Base-by-base conservation (phyloP, 2,329 filamentous ascomycete species). In the Fusarium heterosporum region DNA sequence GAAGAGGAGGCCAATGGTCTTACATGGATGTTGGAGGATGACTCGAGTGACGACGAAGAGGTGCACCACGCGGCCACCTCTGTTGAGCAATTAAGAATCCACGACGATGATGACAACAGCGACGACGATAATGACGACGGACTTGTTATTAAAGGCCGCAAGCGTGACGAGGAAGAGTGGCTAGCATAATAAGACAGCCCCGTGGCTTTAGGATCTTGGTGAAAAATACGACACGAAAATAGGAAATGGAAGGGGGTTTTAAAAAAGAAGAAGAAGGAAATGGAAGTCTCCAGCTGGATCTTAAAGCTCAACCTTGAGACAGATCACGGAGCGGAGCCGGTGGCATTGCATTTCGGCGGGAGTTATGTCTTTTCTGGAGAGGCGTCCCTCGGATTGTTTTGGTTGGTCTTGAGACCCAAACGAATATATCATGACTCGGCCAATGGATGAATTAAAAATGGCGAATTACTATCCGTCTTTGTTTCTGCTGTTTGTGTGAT, bases 1-100 rank as follows among this genome's bases (percentile, higher is more conserved):
- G 96, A 99, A 78, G 96, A 99, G 80, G 91, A 94, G 71, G 93
- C 93, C 30, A 98, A 98, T 76, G 95, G 95, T 7, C 81, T 96
- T 74, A 93, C 91, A 16, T 99, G 96, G 96, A 98, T 97, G 95
- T 75, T 85, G 41, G 84, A 86, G 6, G 84, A 84, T 12, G 83
- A 83, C 38, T 82, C 82, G 25, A 74, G 70, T 32, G 78, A 76
- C 9, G 77, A 78, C 17, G 78, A 79, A n/a, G 78, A 76, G 51
- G 62, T 75, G 58, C 75, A 74, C 65, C 72, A 67, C 64, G 73
- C 77, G 26, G 72, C 75, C 36, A 76, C 68, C 76, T 76, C 73
- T 22, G 78, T 80, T 22, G 78, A 79, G 53, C 78, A 80, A 55
- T 63, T 80, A 40, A 76, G 68, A 38, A 81, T 84, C 42, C 76